Percentiles rank a stretch among this genome's conserved stretches.
Conservation (phyloP, 2,329 filamentous ascomycete genomes). For the Aspergillus pseudoterreus region DNA sequence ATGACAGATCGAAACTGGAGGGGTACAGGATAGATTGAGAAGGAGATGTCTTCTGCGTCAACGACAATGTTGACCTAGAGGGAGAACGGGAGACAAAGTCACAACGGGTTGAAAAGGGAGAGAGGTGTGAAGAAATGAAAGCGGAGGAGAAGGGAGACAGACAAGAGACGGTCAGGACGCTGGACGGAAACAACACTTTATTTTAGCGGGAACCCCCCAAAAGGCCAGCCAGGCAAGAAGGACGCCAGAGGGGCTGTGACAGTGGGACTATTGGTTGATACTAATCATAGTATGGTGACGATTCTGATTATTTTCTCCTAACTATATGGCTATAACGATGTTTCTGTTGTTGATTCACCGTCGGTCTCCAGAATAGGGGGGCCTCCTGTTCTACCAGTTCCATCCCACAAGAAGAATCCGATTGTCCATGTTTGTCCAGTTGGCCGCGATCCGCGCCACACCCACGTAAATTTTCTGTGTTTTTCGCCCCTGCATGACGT, state of each 20-base stretch:
- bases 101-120: slow-evolving; percentile 1
- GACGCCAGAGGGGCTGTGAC: background rate
- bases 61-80: background rate
- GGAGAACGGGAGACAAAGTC: slow-evolving; percentile 1
- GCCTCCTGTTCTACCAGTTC: too few relatives aligned
- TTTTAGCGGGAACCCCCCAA: background rate
- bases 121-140: slow-evolving; percentile 4
- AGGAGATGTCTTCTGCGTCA: background rate
- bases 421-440: background rate
- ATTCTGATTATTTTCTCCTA: background rate
- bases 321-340: too few relatives aligned
- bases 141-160: slow-evolving; percentile 2
- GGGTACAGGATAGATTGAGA: background rate
- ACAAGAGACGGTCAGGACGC: slow-evolving; percentile 8
- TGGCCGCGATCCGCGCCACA: background rate
- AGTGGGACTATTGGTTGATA: background rate
- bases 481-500: background rate
- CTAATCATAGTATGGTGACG: too few relatives aligned
- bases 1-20: slow-evolving; percentile 1
- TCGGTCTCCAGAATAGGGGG: too few relatives aligned
- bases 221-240: background rate
- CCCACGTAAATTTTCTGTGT: background rate
- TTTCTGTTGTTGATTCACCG: too few relatives aligned
- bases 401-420: too few relatives aligned
- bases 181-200: slow-evolving; percentile 8